Base-by-base conservation (phyloP, 2,329 filamentous ascomycete species). In the Trichoderma sp. region DNA sequence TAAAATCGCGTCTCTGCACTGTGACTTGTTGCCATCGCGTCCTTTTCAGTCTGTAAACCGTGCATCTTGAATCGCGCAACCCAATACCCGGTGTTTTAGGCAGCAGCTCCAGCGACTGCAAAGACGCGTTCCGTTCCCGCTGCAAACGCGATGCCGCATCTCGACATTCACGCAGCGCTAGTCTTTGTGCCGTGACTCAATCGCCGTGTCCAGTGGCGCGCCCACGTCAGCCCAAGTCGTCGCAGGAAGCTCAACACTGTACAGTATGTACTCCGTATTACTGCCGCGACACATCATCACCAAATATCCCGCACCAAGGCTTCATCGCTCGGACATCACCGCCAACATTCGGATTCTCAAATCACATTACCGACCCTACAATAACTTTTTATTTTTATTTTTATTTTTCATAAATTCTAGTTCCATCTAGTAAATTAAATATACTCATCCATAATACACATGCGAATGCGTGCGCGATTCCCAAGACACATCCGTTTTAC, bases 341-440 rank as follows among this genome's bases (percentile, higher is more conserved):
- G 4, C 34, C 34, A 29, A 7, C 9, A 29, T 27, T 27, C 15
- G 17, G 17, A 58, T 12, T n/a, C 7, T 42, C 15, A 42, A 42
- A 29, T 19, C 12, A 42, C 17, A n/a, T 59, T 39, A 42, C 37
- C 56, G 9, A 32, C 35, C 42, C 35, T 42, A 19, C 37, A 19
- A 10, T 17, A n/a, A n/a, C n/a, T n/a, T n/a, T n/a, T n/a, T n/a
- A n/a, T n/a, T n/a, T n/a, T n/a, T n/a, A n/a, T n/a, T n/a, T n/a
- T n/a, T n/a, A n/a, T 35, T 59, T 48, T 61, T 59, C 12, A 35
- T 50, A 10, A 22, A 34, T 29, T 39, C 64, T 66, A 39, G 32
- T 32, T 48, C 53, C 50, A 58, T 22, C 22, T 50, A 27, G 32
- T 25, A 22, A 58, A 65, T 65, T 48, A 66, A 66, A 57, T 57